These are phyloP conservation scores for Penicillium sp. DNA, from an alignment of 2,329 filamentous ascomycete genomes.

Conservation along the genomic window DNA sequence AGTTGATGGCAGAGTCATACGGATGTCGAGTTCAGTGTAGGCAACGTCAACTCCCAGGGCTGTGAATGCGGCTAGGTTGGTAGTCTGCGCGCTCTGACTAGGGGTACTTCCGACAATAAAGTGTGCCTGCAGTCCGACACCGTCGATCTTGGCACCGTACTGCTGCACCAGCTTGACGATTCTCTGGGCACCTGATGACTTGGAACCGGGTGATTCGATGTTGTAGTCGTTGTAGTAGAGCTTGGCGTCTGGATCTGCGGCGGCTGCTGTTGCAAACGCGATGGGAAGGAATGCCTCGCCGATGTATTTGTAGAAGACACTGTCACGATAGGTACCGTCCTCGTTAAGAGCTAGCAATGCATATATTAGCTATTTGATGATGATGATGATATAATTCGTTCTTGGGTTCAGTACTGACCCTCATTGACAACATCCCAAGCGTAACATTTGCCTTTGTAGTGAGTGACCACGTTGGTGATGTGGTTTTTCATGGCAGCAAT, in stretches of 20 bases:
- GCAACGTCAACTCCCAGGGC: constrained; percentile 37
- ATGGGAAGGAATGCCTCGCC: constrained; percentile 41
- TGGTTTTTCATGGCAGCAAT: constrained; percentile 46
- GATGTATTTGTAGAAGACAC: constrained; percentile 37
- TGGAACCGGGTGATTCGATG: constrained; percentile 34
- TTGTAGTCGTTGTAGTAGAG: constrained; percentile 42
- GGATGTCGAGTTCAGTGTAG: constrained; percentile 44
- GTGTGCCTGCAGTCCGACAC: constrained; percentile 40
- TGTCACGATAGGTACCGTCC: constrained; percentile 39
- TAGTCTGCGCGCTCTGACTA: constrained; percentile 30
- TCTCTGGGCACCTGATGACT: constrained; percentile 28
- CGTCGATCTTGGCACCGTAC: constrained; percentile 40
- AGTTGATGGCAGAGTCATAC: constrained; percentile 33
- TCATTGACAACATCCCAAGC: constrained; percentile 38
- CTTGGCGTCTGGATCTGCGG: constrained; percentile 51
- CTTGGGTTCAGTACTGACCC: constrained; percentile 12
- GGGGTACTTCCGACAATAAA: constrained; percentile 38
- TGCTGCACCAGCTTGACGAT: constrained; percentile 35
- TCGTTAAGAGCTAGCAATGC: constrained; percentile 33
- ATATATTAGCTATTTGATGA: neutral
- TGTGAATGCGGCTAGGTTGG: constrained; percentile 32
- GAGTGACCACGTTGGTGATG: constrained; percentile 31
- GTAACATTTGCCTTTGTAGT: constrained; percentile 32
- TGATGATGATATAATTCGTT: neutral
- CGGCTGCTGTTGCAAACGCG: constrained; percentile 39